Conservation (phyloP, 2,329 filamentous ascomycete species). For the Colletotrichum acutatum region DNA sequence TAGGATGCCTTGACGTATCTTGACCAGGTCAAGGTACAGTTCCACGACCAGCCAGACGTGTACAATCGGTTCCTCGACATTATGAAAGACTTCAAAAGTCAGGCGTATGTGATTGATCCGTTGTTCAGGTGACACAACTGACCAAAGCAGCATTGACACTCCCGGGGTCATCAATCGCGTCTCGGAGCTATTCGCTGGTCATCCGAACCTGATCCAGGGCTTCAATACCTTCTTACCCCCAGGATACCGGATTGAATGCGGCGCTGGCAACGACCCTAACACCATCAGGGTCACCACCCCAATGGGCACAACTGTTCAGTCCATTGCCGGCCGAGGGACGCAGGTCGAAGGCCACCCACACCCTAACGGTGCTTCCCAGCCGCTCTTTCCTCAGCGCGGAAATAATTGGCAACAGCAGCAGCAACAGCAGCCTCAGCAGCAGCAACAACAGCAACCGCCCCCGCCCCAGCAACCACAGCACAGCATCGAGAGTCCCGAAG, state of each 20-base stretch:
- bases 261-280: constrained; percentile 92
- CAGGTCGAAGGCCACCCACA: constrained; percentile 56
- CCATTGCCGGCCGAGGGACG: constrained; percentile 71
- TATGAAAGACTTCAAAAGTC: constrained; percentile 99
- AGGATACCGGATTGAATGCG: constrained; percentile 96
- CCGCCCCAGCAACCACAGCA: constrained; percentile 61
- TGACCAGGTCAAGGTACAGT: constrained; percentile 98
- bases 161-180: constrained; percentile 97
- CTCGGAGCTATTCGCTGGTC: constrained; percentile 93
- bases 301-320: constrained; percentile 95
- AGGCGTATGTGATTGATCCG: constrained; percentile 72
- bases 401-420: constrained; percentile 64
- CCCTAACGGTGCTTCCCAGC: constrained; percentile 50
- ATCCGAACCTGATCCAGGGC: constrained; percentile 94
- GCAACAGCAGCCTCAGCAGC: constrained; percentile 44
- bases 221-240: constrained; percentile 98
- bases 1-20: constrained; percentile 89
- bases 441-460: constrained; percentile 2
- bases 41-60: constrained; percentile 95
- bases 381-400: constrained; percentile 59
- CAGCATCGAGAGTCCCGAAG: constrained; percentile 72
- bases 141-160: constrained; percentile 81
- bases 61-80: constrained; percentile 98
- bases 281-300: constrained; percentile 97
- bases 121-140: constrained; percentile 37